These are phyloP conservation scores for Fusarium sp. DNA, from an alignment of 2,329 filamentous ascomycete genomes.

Conservation along the genomic window DNA sequence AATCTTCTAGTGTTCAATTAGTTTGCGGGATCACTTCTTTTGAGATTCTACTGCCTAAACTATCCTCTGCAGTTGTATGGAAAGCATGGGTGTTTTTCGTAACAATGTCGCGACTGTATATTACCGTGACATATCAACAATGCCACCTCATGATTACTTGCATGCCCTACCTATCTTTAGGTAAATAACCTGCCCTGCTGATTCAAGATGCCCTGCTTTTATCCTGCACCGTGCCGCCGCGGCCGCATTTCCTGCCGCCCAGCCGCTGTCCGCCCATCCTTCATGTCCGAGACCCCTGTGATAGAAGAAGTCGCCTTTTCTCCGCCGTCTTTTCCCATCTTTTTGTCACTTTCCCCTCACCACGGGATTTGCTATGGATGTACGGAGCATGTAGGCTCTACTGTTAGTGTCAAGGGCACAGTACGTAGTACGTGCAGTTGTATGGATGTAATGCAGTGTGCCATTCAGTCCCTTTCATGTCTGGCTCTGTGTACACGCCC, in stretches of 20 bases:
- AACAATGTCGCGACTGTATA: neutral
- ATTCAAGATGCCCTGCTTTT: constrained; percentile 4
- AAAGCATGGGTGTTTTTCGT: neutral
- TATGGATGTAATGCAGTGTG: constrained; percentile 28
- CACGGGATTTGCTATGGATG: neutral
- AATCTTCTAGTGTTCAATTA: neutral
- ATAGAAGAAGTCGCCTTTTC: constrained; percentile 20
- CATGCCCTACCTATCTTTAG: constrained; percentile 9
- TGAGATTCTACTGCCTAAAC: constrained; percentile 1
- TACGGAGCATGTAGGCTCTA: neutral
- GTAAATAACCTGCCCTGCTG: constrained; percentile 10
- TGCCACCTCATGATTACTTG: constrained; percentile 32
- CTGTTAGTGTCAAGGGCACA: constrained; percentile 28
- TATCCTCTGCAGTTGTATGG: neutral
- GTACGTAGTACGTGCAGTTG: constrained; percentile 19
- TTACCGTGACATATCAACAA: constrained; percentile 10
- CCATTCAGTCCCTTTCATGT: constrained; percentile 19
- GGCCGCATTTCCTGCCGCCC: constrained; percentile 42
- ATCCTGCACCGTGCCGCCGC: constrained; percentile 32
- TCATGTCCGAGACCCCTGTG: constrained; percentile 4
- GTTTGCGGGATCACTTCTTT: constrained; percentile 16
- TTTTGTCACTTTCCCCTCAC: neutral
- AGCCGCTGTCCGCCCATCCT: constrained; percentile 28
- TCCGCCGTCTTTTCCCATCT: constrained; percentile 9
- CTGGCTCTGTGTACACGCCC: constrained; percentile 14